Percentiles rank a stretch among this genome's conserved stretches.
Conservation (phyloP, 2,329 filamentous ascomycete genomes). For the Alternaria tenuissima region DNA sequence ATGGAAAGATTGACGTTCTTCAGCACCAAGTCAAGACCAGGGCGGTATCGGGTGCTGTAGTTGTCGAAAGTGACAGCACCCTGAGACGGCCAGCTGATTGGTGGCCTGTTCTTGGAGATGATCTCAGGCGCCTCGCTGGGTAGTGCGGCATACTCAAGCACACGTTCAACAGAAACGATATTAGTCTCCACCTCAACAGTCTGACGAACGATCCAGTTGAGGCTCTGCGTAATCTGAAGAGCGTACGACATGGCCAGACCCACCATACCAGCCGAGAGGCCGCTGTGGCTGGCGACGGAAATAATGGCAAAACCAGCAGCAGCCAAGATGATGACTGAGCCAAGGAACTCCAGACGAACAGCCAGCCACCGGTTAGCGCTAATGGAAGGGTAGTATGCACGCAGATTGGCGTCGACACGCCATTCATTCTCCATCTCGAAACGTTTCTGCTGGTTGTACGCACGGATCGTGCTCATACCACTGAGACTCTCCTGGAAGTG, state of each 20-base stretch:
- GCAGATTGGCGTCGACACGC: slow-evolving; percentile 92
- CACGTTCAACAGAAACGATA: slow-evolving; percentile 97
- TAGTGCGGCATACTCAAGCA: slow-evolving; percentile 91
- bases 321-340: slow-evolving; percentile 89
- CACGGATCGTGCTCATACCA: slow-evolving; percentile 93
- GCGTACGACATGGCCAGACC: slow-evolving; percentile 97
- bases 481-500: slow-evolving; percentile 98
- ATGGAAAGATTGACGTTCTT: slow-evolving; percentile 93
- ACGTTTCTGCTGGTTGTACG: slow-evolving; percentile 85
- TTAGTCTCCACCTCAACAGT: slow-evolving; percentile 99
- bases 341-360: slow-evolving; percentile 92
- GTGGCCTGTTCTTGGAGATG: slow-evolving; percentile 83
- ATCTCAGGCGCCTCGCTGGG: slow-evolving; percentile 96
- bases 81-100: slow-evolving; percentile 88
- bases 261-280: slow-evolving; percentile 75
- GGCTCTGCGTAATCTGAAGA: slow-evolving; percentile 92
- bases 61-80: slow-evolving; percentile 90
- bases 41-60: slow-evolving; percentile 92
- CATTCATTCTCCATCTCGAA: slow-evolving; percentile 96
- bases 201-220: slow-evolving; percentile 99
- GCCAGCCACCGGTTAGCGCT: slow-evolving; percentile 92
- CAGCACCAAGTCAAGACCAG: slow-evolving; percentile 87
- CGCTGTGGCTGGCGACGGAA: slow-evolving; percentile 73
- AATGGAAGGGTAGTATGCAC: slow-evolving; percentile 95
- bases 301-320: slow-evolving; percentile 84